A percentile compares a stretch with the other conserved stretches of the same genome.
Evolutionary conservation across 345 rosid species (phyloP).

Genomic region (Populus nigra): DNA sequence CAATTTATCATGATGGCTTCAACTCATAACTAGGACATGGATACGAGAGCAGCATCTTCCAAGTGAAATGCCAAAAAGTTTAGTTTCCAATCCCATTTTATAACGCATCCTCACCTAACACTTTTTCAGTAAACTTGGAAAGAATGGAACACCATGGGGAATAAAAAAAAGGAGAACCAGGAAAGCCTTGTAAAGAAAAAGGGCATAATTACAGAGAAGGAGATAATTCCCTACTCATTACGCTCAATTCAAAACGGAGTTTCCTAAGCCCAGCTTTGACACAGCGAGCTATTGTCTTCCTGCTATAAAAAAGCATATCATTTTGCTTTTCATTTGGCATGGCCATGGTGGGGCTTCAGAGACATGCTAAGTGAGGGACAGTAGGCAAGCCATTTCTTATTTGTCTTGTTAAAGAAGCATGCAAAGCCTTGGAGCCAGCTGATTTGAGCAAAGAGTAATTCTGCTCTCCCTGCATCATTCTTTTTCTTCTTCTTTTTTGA

Average conservation of each 20-base stretch:
- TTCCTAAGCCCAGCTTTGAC: constrained; percentile 1
- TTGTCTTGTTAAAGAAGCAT: background rate
- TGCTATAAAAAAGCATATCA: background rate
- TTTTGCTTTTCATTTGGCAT: background rate
- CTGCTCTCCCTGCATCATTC: no score
- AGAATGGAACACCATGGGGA: background rate
- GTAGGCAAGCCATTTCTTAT: background rate
- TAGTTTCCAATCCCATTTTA: background rate
- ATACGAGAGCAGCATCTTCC: no score
- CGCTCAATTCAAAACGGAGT: constrained; percentile 2
- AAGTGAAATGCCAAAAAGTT: no score
- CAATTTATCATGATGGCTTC: background rate
- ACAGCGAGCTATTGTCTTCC: background rate
- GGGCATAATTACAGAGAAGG: background rate
- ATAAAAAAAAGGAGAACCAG: background rate
- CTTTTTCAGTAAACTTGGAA: background rate
- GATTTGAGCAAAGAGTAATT: background rate
- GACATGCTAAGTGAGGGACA: constrained; percentile 2
- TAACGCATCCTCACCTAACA: background rate
- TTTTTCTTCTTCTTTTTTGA: background rate
- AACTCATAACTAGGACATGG: no score
- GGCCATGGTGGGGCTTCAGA: background rate
- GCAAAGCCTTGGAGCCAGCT: background rate
- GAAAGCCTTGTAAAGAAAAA: constrained; percentile 7
- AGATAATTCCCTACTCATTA: background rate